phyloP scores from a whole-genome alignment of 345 rosid species.

The Dimocarpus longan region DNA sequence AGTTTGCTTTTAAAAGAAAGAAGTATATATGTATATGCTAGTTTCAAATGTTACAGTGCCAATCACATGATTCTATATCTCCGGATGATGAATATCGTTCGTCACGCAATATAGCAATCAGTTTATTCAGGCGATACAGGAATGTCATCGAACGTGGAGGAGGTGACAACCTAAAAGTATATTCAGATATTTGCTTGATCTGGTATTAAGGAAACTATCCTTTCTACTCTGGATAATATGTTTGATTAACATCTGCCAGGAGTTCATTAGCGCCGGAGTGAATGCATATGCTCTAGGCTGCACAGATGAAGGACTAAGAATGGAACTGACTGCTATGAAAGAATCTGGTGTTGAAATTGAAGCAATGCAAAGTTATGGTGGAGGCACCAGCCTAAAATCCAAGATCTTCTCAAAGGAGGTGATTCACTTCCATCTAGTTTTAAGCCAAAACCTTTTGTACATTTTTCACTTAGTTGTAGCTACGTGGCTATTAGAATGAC shows the following conservation, averaged over 20 bases:
- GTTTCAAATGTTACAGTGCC: conserved; percentile 46
- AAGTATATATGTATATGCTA: conserved; percentile 2
- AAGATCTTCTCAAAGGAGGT: conserved; percentile 71
- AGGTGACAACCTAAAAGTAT: conserved; percentile 91
- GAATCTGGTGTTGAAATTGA: conserved; percentile 71
- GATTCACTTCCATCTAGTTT: not conserved
- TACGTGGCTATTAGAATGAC: too few relatives aligned
- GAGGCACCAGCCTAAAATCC: conserved; percentile 70
- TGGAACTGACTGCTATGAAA: conserved; percentile 69
- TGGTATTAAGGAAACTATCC: conserved; percentile 17
- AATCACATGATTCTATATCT: conserved; percentile 48
- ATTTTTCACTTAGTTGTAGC: not conserved
- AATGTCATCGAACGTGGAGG: conserved; percentile 86
- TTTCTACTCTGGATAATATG: conserved; percentile 15
- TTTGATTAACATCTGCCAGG: conserved; percentile 50
- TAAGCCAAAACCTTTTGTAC: not conserved
- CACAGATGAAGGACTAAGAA: conserved; percentile 70
- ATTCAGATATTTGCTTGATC: conserved; percentile 30
- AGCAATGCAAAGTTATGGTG: conserved; percentile 53
- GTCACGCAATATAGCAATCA: conserved; percentile 82
- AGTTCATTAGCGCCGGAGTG: conserved; percentile 83
- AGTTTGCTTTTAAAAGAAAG: not conserved
- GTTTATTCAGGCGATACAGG: conserved; percentile 81
- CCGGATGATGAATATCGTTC: conserved; percentile 87
- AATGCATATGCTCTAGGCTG: conserved; percentile 92